A percentile compares a stretch with the other conserved stretches of the same genome.
Conservation (phyloP, 75 land plant genomes). For the Chamaecyparis obtusa region DNA sequence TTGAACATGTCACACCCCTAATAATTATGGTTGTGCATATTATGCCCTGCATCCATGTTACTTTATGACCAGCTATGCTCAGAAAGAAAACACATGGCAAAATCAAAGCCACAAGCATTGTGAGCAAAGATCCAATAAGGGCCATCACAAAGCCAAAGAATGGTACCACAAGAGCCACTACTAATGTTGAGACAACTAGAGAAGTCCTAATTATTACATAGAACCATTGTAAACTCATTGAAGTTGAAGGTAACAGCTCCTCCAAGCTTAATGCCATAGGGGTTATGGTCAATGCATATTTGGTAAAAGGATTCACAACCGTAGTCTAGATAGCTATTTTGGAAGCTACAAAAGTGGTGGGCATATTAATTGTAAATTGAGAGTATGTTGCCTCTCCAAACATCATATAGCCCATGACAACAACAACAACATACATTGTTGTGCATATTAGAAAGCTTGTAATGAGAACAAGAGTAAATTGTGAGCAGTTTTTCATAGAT, state of each 20-base stretch:
- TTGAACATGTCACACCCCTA: conserved; percentile 47
- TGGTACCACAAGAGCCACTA: too few species aligned
- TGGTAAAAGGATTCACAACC: conserved; percentile 84
- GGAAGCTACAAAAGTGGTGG: conserved; percentile 65
- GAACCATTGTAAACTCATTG: too few species aligned
- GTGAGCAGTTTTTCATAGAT: conserved; percentile 60
- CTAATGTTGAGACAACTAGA: too few species aligned
- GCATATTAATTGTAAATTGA: too few species aligned
- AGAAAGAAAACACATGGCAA: conserved; percentile 93
- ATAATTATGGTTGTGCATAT: conserved; percentile 47
- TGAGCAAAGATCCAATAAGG: conserved; percentile 87
- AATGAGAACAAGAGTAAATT: conserved; percentile 62
- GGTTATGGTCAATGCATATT: conserved; percentile 95
- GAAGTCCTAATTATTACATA: too few species aligned
- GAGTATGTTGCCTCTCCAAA: too few species aligned
- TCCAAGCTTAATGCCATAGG: too few species aligned
- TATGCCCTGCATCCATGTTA: conserved; percentile 42
- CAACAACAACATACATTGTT: too few species aligned
- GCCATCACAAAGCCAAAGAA: conserved; percentile 84
- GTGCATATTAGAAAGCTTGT: too few species aligned
- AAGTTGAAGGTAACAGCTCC: too few species aligned
- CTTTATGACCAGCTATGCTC: too few species aligned
- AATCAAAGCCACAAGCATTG: conserved; percentile 87
- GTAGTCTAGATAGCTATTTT: conserved; percentile 92
- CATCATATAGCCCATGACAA: too few species aligned